These are phyloP conservation scores for Mycena sp. DNA, from an alignment of 1,284 basidiomycete species.

Conservation along the genomic window DNA sequence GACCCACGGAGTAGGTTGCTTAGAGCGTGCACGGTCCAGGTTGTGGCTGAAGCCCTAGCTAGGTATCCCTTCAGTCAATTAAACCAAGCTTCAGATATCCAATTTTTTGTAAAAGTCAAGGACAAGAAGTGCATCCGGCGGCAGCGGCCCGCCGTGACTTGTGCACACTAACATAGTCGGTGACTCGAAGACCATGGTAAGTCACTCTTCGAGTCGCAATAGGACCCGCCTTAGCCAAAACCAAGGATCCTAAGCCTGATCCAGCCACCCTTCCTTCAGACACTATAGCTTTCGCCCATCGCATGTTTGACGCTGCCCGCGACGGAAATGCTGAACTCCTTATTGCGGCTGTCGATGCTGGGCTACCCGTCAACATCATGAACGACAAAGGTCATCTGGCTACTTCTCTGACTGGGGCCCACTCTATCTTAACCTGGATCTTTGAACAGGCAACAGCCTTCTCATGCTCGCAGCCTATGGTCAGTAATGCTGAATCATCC, in stretches of 20 bases:
- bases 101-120: too few relatives aligned
- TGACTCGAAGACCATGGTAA: too few relatives aligned
- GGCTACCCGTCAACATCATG: slow-evolving; percentile 82
- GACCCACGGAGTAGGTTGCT: too few relatives aligned
- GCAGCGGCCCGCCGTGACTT: too few relatives aligned
- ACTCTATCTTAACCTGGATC: background rate
- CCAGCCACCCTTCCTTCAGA: slow-evolving; percentile 10
- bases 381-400: slow-evolving; percentile 70
- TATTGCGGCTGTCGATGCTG: slow-evolving; percentile 71
- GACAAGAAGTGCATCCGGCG: too few relatives aligned
- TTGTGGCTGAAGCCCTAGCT: too few relatives aligned
- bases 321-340: slow-evolving; percentile 64
- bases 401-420: background rate
- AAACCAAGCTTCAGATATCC: too few relatives aligned
- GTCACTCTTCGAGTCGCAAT: too few relatives aligned
- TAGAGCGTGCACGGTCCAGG: too few relatives aligned
- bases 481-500: slow-evolving; percentile 1
- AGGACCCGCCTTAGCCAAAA: slow-evolving; percentile 1
- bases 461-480: slow-evolving; percentile 85
- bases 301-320: slow-evolving; percentile 83
- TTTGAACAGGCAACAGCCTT: slow-evolving; percentile 73
- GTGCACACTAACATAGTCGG: too few relatives aligned
- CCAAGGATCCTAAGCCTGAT: slow-evolving; percentile 9
- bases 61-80: too few relatives aligned
- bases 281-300: slow-evolving; percentile 75